These are phyloP conservation scores for Lentinula detonsa DNA, from an alignment of 768 basidiomycete genomes.

Conservation along the genomic window DNA sequence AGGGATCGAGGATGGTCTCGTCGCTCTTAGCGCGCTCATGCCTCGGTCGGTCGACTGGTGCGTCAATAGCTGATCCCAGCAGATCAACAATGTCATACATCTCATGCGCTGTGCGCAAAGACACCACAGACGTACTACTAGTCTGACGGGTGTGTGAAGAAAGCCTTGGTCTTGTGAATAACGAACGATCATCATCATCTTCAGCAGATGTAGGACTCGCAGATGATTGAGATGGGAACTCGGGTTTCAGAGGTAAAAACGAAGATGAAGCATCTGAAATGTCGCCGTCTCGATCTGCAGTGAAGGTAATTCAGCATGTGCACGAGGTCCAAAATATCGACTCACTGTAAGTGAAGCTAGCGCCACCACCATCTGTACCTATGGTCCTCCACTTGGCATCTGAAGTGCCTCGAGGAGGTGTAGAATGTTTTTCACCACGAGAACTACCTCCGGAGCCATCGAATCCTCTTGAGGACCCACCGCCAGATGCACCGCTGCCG, in stretches of 20 bases:
- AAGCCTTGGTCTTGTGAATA: conserved; percentile 11
- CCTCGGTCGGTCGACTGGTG: conserved; percentile 4
- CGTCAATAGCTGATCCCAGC: conserved; percentile 28
- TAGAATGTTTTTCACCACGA: conserved; percentile 25
- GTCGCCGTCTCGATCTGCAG: background rate
- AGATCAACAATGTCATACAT: conserved; percentile 46
- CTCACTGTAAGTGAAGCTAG: conserved; percentile 9
- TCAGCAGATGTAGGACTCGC: background rate
- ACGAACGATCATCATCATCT: conserved; percentile 10
- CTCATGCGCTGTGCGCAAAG: conserved; percentile 35
- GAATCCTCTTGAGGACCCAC: conserved; percentile 17
- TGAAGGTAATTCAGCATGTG: background rate
- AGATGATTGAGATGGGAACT: background rate
- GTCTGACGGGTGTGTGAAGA: conserved; percentile 24
- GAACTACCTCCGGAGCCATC: conserved; percentile 25
- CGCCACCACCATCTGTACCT: conserved; percentile 5
- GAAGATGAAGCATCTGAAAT: background rate
- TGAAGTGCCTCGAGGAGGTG: conserved; percentile 64
- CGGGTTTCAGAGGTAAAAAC: background rate
- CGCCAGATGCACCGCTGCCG: conserved; percentile 24
- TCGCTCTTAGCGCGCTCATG: conserved; percentile 14
- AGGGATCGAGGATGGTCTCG: conserved; percentile 5
- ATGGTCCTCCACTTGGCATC: conserved; percentile 51
- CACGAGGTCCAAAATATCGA: background rate
- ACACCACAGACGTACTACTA: conserved; percentile 38